Percentiles rank a stretch among this genome's conserved stretches.
These are phyloP conservation scores for Oropetium thomaeum DNA, from an alignment of 176 grass and related monocot species.

Conservation along the genomic window DNA sequence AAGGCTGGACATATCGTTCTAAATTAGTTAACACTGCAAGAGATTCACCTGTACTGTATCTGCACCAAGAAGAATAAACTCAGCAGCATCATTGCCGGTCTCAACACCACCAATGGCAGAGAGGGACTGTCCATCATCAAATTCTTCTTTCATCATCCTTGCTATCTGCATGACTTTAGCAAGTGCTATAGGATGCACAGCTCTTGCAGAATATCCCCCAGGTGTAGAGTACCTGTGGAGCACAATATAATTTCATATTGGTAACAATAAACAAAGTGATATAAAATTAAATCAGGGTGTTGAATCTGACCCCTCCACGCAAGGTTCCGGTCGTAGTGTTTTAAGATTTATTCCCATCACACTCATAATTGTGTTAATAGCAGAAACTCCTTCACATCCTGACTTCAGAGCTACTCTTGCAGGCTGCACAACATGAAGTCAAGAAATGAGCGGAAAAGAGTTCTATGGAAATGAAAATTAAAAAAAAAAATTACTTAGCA, in stretches of 20 bases:
- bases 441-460: not conserved
- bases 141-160: slow-evolving; percentile 90
- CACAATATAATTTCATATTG: slow-evolving; percentile 3
- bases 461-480: not conserved
- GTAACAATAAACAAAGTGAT: slow-evolving; percentile 5
- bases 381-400: slow-evolving; percentile 87
- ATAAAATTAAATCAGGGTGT: slow-evolving; percentile 13
- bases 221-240: slow-evolving; percentile 80
- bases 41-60: slow-evolving; percentile 92
- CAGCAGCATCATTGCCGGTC: slow-evolving; percentile 82
- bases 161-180: slow-evolving; percentile 95
- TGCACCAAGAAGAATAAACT: slow-evolving; percentile 89
- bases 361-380: slow-evolving; percentile 99
- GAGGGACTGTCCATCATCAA: slow-evolving; percentile 64
- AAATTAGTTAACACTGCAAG: not conserved
- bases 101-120: slow-evolving; percentile 92
- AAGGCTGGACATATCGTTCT: not conserved
- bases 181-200: slow-evolving; percentile 94
- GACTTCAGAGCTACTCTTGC: slow-evolving; percentile 79
- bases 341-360: slow-evolving; percentile 96
- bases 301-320: slow-evolving; percentile 82
- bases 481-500: not conserved
- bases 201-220: slow-evolving; percentile 91
- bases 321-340: slow-evolving; percentile 83
- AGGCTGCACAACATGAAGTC: slow-evolving; percentile 50